These are phyloP conservation scores for Gossypium turneri DNA, from an alignment of 345 rosid genomes.

Conservation along the genomic window DNA sequence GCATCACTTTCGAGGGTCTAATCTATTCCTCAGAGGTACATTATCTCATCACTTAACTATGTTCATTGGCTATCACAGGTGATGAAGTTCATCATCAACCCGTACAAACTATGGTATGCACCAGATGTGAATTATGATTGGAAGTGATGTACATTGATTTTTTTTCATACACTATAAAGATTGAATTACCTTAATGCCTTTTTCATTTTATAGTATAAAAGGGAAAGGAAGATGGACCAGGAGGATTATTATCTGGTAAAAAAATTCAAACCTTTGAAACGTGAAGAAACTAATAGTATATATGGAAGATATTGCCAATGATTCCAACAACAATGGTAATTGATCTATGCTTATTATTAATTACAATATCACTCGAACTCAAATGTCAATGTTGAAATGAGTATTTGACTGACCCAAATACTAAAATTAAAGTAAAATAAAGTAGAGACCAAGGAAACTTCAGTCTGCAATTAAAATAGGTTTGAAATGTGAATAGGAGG, in stretches of 20 bases:
- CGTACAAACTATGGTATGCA: background rate
- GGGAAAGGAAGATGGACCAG: background rate
- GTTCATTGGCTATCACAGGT: background rate
- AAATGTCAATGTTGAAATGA: too few relatives aligned
- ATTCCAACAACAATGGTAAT: background rate
- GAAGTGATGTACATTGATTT: background rate
- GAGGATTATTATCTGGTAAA: background rate
- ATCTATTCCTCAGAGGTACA: background rate
- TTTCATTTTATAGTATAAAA: background rate
- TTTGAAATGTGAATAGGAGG: too few relatives aligned
- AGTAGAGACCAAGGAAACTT: too few relatives aligned
- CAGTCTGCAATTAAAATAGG: too few relatives aligned
- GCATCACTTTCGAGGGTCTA: too few relatives aligned
- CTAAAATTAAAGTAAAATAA: too few relatives aligned
- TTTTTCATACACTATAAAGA: background rate
- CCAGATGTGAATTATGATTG: background rate
- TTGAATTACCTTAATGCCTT: background rate
- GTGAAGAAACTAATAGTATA: background rate
- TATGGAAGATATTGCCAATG: background rate
- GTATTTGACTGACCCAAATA: too few relatives aligned
- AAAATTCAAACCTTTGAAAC: too few relatives aligned
- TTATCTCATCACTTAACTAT: background rate
- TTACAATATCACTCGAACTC: too few relatives aligned
- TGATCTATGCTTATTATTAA: background rate
- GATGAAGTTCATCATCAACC: background rate